These are phyloP conservation scores for Monosporascus cannonballus DNA, from an alignment of 2,329 filamentous ascomycete genomes.

Conservation along the genomic window DNA sequence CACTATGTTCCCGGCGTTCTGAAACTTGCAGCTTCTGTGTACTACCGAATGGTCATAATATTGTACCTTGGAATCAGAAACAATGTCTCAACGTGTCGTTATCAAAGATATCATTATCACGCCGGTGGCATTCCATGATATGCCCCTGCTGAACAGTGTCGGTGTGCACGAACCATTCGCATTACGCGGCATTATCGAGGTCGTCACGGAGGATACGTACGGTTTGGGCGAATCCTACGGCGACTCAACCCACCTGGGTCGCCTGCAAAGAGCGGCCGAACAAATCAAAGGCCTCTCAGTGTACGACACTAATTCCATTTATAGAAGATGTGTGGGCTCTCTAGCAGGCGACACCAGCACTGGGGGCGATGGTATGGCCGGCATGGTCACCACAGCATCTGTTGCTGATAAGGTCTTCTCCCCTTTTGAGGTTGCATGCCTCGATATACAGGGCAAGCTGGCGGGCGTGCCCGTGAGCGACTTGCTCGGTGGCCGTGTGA, in stretches of 20 bases:
- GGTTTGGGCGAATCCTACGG: conserved; percentile 36
- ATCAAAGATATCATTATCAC: conserved; percentile 35
- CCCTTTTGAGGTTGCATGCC: conserved; percentile 35
- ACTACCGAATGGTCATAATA: too few relatives aligned
- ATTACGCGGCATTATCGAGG: conserved; percentile 34
- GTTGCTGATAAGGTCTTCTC: conserved; percentile 36
- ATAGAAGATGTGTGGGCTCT: conserved; percentile 14
- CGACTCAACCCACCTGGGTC: conserved; percentile 30
- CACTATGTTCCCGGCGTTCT: too few relatives aligned
- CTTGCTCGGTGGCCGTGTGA: conserved; percentile 32
- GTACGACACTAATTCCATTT: conserved; percentile 23
- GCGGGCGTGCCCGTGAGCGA: conserved; percentile 33
- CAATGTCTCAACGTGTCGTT: conserved; percentile 20
- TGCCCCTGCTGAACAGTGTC: conserved; percentile 37
- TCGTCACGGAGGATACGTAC: conserved; percentile 27
- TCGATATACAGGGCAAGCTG: conserved; percentile 35
- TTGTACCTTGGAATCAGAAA: background rate
- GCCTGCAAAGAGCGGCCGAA: conserved; percentile 26
- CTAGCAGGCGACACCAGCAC: conserved; percentile 12
- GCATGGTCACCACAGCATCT: conserved; percentile 36
- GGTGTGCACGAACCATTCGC: conserved; percentile 38
- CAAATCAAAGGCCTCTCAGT: conserved; percentile 24
- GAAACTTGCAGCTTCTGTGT: too few relatives aligned
- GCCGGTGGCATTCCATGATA: conserved; percentile 37
- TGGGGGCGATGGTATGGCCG: conserved; percentile 26